phyloP scores from a whole-genome alignment of 179 eudicot species.

The Silene coronaria region DNA sequence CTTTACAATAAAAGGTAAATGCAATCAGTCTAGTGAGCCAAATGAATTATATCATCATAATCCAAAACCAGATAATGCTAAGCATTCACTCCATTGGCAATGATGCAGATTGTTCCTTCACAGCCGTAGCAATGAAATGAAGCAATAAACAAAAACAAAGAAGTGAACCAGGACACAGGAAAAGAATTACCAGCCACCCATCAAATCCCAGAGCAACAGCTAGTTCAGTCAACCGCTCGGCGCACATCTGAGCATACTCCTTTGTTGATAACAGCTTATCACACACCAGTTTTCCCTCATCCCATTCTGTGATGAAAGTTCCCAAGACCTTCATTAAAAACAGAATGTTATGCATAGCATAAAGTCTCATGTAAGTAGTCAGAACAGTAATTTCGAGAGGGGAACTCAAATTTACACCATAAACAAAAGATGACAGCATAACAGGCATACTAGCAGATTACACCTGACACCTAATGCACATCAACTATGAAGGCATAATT shows the following conservation, averaged over 20 bases:
- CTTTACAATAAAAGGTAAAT: too few relatives aligned
- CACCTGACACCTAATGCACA: neutral
- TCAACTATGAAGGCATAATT: neutral
- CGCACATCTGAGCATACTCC: slow-evolving; percentile 69
- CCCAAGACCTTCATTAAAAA: slow-evolving; percentile 58
- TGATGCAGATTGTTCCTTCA: neutral
- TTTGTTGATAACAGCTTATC: slow-evolving; percentile 46
- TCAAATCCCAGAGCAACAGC: slow-evolving; percentile 83
- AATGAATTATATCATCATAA: too few relatives aligned
- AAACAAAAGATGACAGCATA: neutral
- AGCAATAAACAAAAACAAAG: neutral
- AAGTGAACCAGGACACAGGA: neutral
- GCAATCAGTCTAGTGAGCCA: too few relatives aligned
- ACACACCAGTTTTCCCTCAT: slow-evolving; percentile 59
- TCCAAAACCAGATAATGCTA: too few relatives aligned
- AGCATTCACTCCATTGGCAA: too few relatives aligned
- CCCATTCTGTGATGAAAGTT: slow-evolving; percentile 88
- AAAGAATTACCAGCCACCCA: slow-evolving; percentile 82
- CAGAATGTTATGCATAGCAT: slow-evolving; percentile 11
- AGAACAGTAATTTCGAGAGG: neutral
- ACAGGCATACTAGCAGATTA: neutral
- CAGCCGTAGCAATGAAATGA: neutral
- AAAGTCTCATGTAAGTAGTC: neutral
- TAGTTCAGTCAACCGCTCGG: slow-evolving; percentile 76
- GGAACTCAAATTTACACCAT: neutral